Conservation (phyloP, 768 basidiomycete genomes). For the Galerina marginata region DNA sequence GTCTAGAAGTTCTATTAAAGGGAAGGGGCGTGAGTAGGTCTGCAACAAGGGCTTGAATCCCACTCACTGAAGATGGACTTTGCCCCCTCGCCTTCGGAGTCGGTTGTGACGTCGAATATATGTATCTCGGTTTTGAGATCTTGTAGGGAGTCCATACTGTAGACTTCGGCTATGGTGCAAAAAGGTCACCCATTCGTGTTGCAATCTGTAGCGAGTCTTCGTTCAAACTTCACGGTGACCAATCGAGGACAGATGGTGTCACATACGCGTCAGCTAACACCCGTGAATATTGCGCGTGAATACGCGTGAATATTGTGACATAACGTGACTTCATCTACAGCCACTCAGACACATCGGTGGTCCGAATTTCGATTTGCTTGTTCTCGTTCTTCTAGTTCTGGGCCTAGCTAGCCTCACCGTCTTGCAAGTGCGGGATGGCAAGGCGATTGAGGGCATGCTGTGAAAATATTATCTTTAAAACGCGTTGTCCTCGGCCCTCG, state of each 20-base stretch:
- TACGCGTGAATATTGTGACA: no score
- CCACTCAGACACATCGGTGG: no score
- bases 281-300: no score
- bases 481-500: no score
- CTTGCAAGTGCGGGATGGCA: no score
- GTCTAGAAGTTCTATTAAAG: slow-evolving; percentile 11
- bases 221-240: no score
- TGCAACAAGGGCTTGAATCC: neutral
- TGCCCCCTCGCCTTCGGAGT: slow-evolving; percentile 1
- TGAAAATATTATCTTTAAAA: no score
- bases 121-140: slow-evolving; percentile 7
- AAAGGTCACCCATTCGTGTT: neutral
- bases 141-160: slow-evolving; percentile 8
- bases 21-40: neutral
- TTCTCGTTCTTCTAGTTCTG: neutral
- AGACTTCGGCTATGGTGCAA: neutral
- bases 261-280: no score
- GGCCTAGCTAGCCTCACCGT: no score
- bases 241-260: no score
- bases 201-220: no score
- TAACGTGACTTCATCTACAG: neutral
- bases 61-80: slow-evolving; percentile 14
- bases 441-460: no score
- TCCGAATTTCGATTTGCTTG: neutral
- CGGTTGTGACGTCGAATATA: slow-evolving; percentile 11